phyloP scores from a whole-genome alignment of 306 rosid species.

The Luffa acutangula region DNA sequence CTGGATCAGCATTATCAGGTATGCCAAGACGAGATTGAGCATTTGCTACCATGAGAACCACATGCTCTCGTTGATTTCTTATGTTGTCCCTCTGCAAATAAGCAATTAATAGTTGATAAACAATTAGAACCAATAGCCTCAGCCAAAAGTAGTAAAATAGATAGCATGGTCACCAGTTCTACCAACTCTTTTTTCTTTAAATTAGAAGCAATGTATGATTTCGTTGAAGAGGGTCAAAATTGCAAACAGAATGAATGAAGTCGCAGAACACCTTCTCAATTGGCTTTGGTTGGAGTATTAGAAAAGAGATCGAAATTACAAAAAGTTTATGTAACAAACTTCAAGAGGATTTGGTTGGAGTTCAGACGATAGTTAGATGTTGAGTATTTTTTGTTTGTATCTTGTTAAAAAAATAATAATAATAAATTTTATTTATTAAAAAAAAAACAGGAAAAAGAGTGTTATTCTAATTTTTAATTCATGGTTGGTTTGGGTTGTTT shows the following conservation, averaged over 20 bases:
- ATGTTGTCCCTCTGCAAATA: slow-evolving; percentile 69
- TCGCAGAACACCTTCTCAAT: neutral
- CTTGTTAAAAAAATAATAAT: neutral
- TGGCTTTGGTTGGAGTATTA: neutral
- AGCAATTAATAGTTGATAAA: neutral
- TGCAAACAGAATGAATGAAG: neutral
- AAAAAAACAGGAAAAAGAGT: neutral
- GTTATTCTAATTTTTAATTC: neutral
- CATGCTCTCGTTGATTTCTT: slow-evolving; percentile 85
- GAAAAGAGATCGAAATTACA: neutral
- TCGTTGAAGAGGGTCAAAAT: neutral
- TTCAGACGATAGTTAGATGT: neutral
- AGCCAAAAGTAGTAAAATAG: neutral
- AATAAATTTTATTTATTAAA: too few relatives aligned
- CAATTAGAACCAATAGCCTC: neutral
- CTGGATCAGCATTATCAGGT: slow-evolving; percentile 56
- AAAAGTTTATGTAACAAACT: neutral
- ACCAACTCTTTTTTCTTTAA: neutral
- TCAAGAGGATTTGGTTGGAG: neutral
- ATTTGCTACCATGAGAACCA: slow-evolving; percentile 81
- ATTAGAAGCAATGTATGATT: neutral
- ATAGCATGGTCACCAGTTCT: neutral
- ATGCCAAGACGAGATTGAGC: slow-evolving; percentile 70
- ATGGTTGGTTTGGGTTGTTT: neutral
- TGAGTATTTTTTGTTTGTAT: neutral